A percentile compares a stretch with the other conserved stretches of the same genome.
phyloP scores from a whole-genome alignment of 176 grass and related monocot species.

The Aegilops sharonensis region DNA sequence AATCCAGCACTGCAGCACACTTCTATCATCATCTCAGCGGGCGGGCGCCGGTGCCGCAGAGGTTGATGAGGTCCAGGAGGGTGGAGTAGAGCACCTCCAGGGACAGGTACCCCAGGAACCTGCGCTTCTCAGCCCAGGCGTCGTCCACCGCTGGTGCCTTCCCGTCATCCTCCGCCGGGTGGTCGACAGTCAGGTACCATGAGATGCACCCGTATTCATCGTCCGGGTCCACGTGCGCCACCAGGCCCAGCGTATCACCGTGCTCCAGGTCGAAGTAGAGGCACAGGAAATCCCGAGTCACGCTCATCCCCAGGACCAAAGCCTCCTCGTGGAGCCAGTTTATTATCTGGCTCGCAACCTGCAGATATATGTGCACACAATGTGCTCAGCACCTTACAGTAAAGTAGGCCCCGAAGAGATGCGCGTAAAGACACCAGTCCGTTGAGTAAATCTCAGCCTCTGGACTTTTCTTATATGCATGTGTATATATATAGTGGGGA shows the following conservation, averaged over 20 bases:
- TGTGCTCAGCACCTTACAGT: no score
- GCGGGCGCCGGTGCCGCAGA: slow-evolving; percentile 51
- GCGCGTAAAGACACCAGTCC: no score
- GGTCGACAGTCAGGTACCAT: slow-evolving; percentile 63
- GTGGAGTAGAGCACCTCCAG: slow-evolving; percentile 25
- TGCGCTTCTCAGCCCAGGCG: slow-evolving; percentile 39
- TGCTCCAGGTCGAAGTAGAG: slow-evolving; percentile 83
- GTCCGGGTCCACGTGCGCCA: slow-evolving; percentile 71
- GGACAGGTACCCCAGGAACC: neutral
- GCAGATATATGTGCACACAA: neutral
- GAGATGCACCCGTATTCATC: slow-evolving; percentile 65
- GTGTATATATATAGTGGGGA: no score
- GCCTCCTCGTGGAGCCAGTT: slow-evolving; percentile 91
- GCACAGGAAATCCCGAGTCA: slow-evolving; percentile 77
- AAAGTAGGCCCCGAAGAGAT: no score
- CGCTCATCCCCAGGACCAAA: slow-evolving; percentile 74
- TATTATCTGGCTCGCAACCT: slow-evolving; percentile 86
- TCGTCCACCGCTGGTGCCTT: slow-evolving; percentile 36
- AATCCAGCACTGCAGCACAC: neutral
- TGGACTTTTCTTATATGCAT: no score
- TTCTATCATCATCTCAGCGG: slow-evolving; percentile 30
- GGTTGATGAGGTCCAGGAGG: slow-evolving; percentile 72
- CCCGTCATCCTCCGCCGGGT: slow-evolving; percentile 48
- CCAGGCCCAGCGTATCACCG: slow-evolving; percentile 70
- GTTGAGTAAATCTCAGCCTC: no score